Base-by-base conservation (phyloP, 1,139 yeast genomes). In the Lizanozyma gosingica region DNA sequence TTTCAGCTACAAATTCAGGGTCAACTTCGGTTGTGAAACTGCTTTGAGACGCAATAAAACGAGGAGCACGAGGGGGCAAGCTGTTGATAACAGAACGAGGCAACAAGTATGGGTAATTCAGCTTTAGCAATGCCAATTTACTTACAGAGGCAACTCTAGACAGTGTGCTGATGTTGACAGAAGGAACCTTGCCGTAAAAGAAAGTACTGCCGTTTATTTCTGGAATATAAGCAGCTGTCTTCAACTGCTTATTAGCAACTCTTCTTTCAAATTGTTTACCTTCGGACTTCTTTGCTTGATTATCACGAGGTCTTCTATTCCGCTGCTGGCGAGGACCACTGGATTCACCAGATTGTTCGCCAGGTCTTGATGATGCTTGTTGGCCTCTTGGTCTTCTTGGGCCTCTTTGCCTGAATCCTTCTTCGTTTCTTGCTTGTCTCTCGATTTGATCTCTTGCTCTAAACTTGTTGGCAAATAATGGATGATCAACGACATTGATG, bases 101-200 rank as follows among this genome's bases (percentile, higher is more conserved):
- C 40, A 50, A 46, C 40, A 41, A 44, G 43, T 47, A 50, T 4
- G 53, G 53, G 42, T 48, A 50, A 27, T 48, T 43, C 16, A 51
- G 48, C 39, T 43, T 41, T 39, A 50, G 42, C 34, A 50, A 42
- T 11, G 43, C 35, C 35, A 48, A 45, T 39, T 50, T 50, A 42
- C 49, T 45, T 39, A 50, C 50, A 15, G 37, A n/a, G 0, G 51
- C 52, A 14, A 46, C 49, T n/a, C 52, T 33, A 3, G 48, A 39
- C 11, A 44, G 35, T n/a, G 45, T 41, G 29, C 40, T 35, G 8
- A 42, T 38, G 8, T 40, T 45, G 34, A 47, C 37, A 9, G 39
- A 41, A 18, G 47, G 42, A 3, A 47, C 45, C 43, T 50, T 48
- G 3, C 53, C 53, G 43, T 50, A 42, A 38, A 50, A 43, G 33